Evolutionary conservation across 495 filamentous ascomycete species (phyloP), one percentile per base, ranked within the genome.

Genomic region (Tuber borchii): DNA sequence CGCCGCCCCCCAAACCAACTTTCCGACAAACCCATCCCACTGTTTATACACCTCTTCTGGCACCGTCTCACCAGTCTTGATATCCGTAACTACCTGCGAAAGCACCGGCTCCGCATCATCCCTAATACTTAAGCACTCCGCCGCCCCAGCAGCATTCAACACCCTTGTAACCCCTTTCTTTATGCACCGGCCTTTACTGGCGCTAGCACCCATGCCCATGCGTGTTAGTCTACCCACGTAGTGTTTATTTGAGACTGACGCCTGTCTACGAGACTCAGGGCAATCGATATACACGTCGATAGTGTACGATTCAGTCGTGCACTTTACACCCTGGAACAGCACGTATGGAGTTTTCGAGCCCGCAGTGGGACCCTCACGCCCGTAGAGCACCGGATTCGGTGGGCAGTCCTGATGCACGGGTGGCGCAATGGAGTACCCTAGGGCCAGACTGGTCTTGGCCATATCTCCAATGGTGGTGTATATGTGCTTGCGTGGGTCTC

Each of bases 391-490:
- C 14, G 14, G n/a, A 19, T 20, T 34, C 26, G 74, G 46, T 14
- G 69, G 43, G 34, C 34, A 31, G 56, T 79, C 77, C n/a, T 46
- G 19, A 39, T 48, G 39, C 43, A 71, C 70, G 31, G 77, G 76
- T 31, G 76, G 39, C 14, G 69, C 77, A 74, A 78, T 74, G 56
- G 69, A 26, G 68, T 79, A 78, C 31, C 75, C 68, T 7, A 77
- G 14, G 2, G 76, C 76, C n/a, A 69, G 20, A 44, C 76, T 74
- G 37, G 44, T 40, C 68, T 74, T 75, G 22, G 65, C 34, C 76
- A 78, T 79, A 65, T 79, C 77, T 12, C 77, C 77, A 19, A 79
- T 78, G 22, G 76, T 79, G 40, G 77, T 78, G 76, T 75, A 79
- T 12, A 45, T 39, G 22, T 61, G 78, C 43, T 74, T 71, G 20